phyloP scores from a whole-genome alignment of 2,329 filamentous ascomycete genomes.

The Trichoderma atrobrunneum region DNA sequence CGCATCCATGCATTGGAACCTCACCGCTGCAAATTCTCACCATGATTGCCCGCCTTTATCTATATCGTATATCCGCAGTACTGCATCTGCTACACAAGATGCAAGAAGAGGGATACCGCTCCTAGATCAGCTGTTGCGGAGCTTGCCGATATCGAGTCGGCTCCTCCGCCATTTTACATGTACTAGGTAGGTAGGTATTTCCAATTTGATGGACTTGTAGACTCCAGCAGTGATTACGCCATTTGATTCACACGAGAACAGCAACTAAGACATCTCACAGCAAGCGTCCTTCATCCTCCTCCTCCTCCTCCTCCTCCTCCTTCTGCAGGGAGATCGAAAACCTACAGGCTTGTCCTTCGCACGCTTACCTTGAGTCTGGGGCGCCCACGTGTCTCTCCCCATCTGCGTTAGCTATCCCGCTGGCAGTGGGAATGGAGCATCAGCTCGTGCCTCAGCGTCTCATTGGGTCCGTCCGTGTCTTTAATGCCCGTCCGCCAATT shows the following conservation, averaged over 20 bases:
- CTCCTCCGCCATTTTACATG: neutral
- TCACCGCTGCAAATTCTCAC: neutral
- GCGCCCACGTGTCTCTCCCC: constrained; percentile 5
- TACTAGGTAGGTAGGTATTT: no score
- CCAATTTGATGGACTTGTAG: neutral
- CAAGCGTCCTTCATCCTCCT: neutral
- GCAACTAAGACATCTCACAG: neutral
- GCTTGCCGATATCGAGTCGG: neutral
- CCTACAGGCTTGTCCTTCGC: neutral
- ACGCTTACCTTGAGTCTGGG: neutral
- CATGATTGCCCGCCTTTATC: neutral
- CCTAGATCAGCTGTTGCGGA: neutral
- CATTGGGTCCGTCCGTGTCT: neutral
- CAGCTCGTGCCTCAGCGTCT: neutral
- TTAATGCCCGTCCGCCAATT: neutral
- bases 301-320: neutral
- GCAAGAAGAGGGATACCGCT: neutral
- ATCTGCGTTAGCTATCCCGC: neutral
- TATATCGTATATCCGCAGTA: neutral
- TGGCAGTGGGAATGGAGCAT: neutral
- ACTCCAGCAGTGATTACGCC: neutral
- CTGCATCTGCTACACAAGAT: neutral
- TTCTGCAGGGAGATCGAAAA: neutral
- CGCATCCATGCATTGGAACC: neutral
- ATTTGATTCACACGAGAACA: neutral